Percentiles rank a stretch among this genome's conserved stretches.
phyloP scores from a whole-genome alignment of 2,329 filamentous ascomycete genomes.

The Fusarium sublunatum region DNA sequence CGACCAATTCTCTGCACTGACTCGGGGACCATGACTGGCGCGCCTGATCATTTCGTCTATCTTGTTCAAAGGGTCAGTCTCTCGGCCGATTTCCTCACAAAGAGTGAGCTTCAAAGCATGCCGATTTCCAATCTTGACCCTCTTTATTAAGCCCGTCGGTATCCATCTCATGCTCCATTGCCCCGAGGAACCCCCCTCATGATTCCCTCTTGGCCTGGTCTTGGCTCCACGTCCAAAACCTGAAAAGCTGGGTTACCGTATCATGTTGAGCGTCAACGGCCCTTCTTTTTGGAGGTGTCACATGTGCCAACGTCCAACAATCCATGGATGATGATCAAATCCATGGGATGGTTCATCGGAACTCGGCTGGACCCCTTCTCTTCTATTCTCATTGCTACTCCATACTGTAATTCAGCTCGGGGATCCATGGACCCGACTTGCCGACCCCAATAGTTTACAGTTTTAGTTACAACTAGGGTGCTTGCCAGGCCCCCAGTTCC shows the following conservation, averaged over 20 bases:
- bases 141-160: constrained; percentile 18
- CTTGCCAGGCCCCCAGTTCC: constrained; percentile 13
- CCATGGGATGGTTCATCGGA: constrained; percentile 5
- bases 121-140: constrained; percentile 2
- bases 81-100: constrained; percentile 2
- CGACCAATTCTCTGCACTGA: not conserved
- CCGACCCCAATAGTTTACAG: constrained; percentile 1
- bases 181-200: not conserved
- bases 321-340: constrained; percentile 8
- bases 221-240: constrained; percentile 35
- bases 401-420: constrained; percentile 3
- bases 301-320: too few relatives aligned
- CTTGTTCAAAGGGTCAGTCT: not conserved
- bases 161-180: not conserved
- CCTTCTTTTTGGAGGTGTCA: too few relatives aligned
- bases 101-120: not conserved
- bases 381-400: not conserved
- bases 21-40: not conserved
- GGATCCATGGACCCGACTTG: constrained; percentile 12
- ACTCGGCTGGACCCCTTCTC: constrained; percentile 17
- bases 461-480: constrained; percentile 9
- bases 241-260: constrained; percentile 4
- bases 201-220: constrained; percentile 20
- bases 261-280: not conserved
- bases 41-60: not conserved